These are phyloP conservation scores for Candida andamanensis DNA, from an alignment of 805 yeast genomes.

Conservation along the genomic window DNA sequence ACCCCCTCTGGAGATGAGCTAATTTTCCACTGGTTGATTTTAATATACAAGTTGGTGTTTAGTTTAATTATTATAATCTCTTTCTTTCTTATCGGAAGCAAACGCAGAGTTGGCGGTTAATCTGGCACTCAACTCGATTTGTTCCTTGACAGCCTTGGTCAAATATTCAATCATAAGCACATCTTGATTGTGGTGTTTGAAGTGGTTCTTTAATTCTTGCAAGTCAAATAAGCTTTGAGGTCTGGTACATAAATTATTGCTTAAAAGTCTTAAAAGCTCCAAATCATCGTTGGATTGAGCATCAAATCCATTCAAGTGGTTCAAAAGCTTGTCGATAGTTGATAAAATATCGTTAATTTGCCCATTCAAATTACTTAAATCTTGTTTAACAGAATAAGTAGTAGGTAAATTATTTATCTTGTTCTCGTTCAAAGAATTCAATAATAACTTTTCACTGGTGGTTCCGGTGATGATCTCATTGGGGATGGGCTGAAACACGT, in stretches of 20 bases:
- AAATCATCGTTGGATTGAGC: conserved; percentile 42
- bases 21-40: too few relatives aligned
- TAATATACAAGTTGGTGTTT: too few relatives aligned
- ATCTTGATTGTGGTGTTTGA: conserved; percentile 73
- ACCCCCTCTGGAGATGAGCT: too few relatives aligned
- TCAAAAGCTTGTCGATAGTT: conserved; percentile 46
- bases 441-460: conserved; percentile 50
- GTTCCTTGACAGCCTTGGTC: conserved; percentile 80
- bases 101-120: conserved; percentile 47
- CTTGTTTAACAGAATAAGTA: conserved; percentile 28
- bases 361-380: conserved; percentile 40
- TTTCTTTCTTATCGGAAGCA: conserved; percentile 17
- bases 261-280: conserved; percentile 61
- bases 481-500: conserved; percentile 74
- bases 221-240: conserved; percentile 46
- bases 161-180: conserved; percentile 76
- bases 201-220: conserved; percentile 52
- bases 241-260: conserved; percentile 50
- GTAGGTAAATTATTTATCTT: conserved; percentile 19
- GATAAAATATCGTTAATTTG: conserved; percentile 43
- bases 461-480: conserved; percentile 56
- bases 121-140: conserved; percentile 72
- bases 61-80: too few relatives aligned
- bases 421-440: conserved; percentile 33
- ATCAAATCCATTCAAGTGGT: conserved; percentile 41